Evolutionary conservation across 306 rosid genomes (phyloP), one percentile per base, ranked within the genome.

Genomic region (Bauhinia variegata): DNA sequence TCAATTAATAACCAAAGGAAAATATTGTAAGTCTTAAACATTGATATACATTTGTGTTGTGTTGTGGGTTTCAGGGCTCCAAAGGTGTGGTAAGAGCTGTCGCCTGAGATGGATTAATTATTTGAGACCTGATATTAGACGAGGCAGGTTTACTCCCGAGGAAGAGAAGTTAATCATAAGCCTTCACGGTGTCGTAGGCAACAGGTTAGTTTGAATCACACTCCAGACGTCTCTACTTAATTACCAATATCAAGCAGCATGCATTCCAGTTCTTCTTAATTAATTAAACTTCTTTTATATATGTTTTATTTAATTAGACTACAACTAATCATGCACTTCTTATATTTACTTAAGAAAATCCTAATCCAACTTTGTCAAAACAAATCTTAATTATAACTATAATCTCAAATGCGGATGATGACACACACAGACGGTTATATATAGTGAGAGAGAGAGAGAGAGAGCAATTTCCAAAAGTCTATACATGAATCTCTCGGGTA

Each of bases 41-140:
- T 4, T 37, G 7, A 11, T 9, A 2, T 31, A n/a, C 11, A 0
- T 16, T 32, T 37, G 41, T 4, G 57, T n/a, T n/a, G n/a, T n/a
- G n/a, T n/a, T 5, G 5, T 73, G 10, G 11, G 7, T 54, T 73
- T 59, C 79, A 92, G 98, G 98, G 74, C 95, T 93, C 64, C 98
- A 93, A 76, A 80, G 98, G 72, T 93, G 98, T 71, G 98, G 98
- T 0, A 93, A 93, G 87, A 93, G 98, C 80, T 93, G 98, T 72
- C 78, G 98, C 1, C 77, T 93, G 80, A 86, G 98, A 73, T 93
- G 98, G 98, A 89, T 93, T 70, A 93, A 93, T 83, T 93, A 93
- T 86, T 77, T 93, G 83, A 88, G 98, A 75, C 98, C 98, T 5
- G 98, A 93, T 79, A 93, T 93, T 75, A 84, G 96, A 78, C 79